Percentiles rank a stretch among this genome's conserved stretches.
Evolutionary conservation across 106 monocot genomes (phyloP).

Genomic region (Dendrobium huoshanense): DNA sequence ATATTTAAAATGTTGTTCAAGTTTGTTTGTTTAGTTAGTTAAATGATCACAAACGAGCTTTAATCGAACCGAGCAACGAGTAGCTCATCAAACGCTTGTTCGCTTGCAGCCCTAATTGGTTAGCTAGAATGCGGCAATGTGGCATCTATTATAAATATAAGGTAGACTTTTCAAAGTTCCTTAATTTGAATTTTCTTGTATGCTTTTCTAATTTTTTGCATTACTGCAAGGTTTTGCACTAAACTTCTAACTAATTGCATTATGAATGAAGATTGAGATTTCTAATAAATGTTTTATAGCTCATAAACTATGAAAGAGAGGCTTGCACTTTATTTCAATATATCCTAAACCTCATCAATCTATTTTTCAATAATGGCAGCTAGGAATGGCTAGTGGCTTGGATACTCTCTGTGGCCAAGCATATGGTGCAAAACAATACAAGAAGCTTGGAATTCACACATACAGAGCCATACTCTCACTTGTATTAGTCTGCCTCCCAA

Average conservation of each 20-base stretch:
- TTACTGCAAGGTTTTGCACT: not conserved
- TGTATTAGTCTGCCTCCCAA: slow-evolving; percentile 37
- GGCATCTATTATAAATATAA: not conserved
- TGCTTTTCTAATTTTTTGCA: not conserved
- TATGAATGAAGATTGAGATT: not conserved
- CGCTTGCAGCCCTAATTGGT: too few relatives aligned
- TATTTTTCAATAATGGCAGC: slow-evolving; percentile 19
- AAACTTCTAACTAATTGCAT: not conserved
- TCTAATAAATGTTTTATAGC: not conserved
- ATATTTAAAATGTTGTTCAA: too few relatives aligned
- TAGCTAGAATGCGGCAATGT: not conserved
- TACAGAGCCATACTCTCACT: slow-evolving; percentile 61
- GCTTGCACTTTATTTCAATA: not conserved
- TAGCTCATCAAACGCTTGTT: too few relatives aligned
- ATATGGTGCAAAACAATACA: slow-evolving; percentile 58
- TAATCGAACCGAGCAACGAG: too few relatives aligned
- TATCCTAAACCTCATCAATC: not conserved
- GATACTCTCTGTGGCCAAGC: slow-evolving; percentile 73
- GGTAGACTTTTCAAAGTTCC: not conserved
- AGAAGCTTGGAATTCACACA: slow-evolving; percentile 38
- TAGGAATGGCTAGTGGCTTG: slow-evolving; percentile 65
- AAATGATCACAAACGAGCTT: too few relatives aligned
- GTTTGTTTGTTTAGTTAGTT: too few relatives aligned
- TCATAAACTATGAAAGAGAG: not conserved
- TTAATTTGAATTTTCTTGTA: not conserved